Conservation (phyloP, 345 rosid genomes). For the Euclidium syriacum region DNA sequence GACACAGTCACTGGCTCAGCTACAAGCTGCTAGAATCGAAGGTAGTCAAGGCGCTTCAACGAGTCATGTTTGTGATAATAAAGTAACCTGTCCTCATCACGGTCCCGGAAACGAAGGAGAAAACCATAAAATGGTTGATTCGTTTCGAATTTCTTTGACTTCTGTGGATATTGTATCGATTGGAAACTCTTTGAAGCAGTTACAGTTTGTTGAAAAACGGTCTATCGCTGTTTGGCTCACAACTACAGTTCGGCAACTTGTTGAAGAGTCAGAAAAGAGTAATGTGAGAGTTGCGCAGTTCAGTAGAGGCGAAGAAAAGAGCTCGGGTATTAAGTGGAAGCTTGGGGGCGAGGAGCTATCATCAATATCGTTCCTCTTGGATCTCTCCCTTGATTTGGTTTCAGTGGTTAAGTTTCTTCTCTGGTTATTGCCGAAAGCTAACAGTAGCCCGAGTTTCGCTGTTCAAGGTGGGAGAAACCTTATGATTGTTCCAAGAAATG, state of each 20-base stretch:
- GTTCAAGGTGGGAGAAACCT: constrained; percentile 71
- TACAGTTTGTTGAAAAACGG: constrained; percentile 73
- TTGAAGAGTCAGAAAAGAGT: constrained; percentile 76
- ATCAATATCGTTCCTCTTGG: constrained; percentile 67
- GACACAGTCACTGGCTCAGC: constrained; percentile 85
- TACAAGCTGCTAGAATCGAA: constrained; percentile 92
- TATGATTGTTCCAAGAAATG: constrained; percentile 47
- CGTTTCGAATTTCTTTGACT: constrained; percentile 38
- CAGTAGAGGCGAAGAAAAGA: constrained; percentile 60
- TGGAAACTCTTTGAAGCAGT: constrained; percentile 69
- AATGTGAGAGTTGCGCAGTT: constrained; percentile 54
- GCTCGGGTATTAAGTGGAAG: constrained; percentile 63
- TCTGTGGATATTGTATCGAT: constrained; percentile 57
- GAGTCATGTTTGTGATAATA: constrained; percentile 84
- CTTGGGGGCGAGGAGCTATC: constrained; percentile 89
- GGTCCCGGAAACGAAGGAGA: constrained; percentile 64
- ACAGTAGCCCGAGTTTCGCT: constrained; percentile 49
- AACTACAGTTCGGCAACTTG: constrained; percentile 58
- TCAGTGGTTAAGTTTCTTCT: constrained; percentile 72
- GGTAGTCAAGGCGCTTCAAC: constrained; percentile 98
- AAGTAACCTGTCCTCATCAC: constrained; percentile 76
- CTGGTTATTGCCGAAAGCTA: constrained; percentile 88
- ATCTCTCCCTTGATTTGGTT: constrained; percentile 65
- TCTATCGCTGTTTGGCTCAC: constrained; percentile 73
- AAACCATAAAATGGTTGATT: constrained; percentile 47